These are phyloP conservation scores for Phialophora verrucosa DNA, from an alignment of 2,329 filamentous ascomycete genomes.

Conservation along the genomic window DNA sequence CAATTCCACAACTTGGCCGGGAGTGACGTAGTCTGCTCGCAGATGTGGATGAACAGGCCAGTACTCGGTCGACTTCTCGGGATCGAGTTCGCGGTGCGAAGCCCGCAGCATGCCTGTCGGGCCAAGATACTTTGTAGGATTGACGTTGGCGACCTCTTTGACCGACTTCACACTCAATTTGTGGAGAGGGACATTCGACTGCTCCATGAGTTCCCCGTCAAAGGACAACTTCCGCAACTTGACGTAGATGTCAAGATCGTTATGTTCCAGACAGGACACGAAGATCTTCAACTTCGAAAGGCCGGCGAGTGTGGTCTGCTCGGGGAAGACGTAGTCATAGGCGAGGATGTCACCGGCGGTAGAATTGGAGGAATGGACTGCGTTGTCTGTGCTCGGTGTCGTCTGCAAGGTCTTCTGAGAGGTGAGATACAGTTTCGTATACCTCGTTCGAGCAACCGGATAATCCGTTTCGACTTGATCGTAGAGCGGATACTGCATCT, in stretches of 20 bases:
- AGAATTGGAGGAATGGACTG: conserved; percentile 24
- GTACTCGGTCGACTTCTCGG: conserved; percentile 42
- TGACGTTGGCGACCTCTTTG: conserved; percentile 49
- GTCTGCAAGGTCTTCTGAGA: conserved; percentile 25
- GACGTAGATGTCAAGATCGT: conserved; percentile 56
- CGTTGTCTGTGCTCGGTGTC: conserved; percentile 16
- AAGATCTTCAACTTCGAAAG: conserved; percentile 56
- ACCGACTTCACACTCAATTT: conserved; percentile 43
- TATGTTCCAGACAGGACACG: conserved; percentile 50
- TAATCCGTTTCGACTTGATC: conserved; percentile 43
- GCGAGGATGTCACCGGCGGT: conserved; percentile 30
- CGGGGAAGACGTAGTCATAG: conserved; percentile 51
- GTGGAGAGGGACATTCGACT: conserved; percentile 53
- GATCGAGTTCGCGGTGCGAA: conserved; percentile 51
- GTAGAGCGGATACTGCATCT: conserved; percentile 24
- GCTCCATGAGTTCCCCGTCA: conserved; percentile 50
- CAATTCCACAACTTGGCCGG: conserved; percentile 52
- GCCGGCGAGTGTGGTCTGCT: conserved; percentile 50
- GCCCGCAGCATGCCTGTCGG: conserved; percentile 54
- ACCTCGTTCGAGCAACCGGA: conserved; percentile 30
- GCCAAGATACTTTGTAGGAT: conserved; percentile 47
- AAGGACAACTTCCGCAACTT: conserved; percentile 53
- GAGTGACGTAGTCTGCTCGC: conserved; percentile 48
- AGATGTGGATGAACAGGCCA: conserved; percentile 50
- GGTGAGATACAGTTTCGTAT: conserved; percentile 43